Base-by-base conservation (phyloP, 192 early-diverging fungal genomes). In the Podila verticillata region DNA sequence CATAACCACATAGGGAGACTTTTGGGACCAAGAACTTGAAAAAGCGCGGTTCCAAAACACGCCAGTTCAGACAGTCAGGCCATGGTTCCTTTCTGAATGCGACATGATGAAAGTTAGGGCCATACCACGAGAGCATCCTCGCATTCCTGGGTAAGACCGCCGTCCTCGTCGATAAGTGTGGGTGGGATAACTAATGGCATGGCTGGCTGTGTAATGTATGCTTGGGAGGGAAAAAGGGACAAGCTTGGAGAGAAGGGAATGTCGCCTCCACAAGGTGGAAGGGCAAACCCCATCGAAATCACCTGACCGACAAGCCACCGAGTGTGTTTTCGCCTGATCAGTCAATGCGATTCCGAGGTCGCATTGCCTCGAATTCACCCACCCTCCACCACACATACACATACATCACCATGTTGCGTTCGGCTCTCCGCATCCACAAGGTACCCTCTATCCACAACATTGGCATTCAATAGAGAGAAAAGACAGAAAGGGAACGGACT, bases 131-230 rank as follows among this genome's bases (percentile, higher is more conserved):
- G 62, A 7, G 77, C 77, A 68, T 72, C 70, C 28, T 72, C 69
- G 62, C 77, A 80, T 44, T 57, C 77, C 20, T 64, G 70, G 2
- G 77, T 80, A 3, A 80, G 66, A n/a, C 49, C 77, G 47, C 77
- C 77, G 17, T 80, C 77, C n/a, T 80, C 77, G 6, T 80, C 77
- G 36, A 63, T 66, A 24, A 80, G 70, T 29, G 48, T 59, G 17
- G 77, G 77, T 15, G 77, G 75, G 24, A 65, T 67, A 54, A 80
- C 65, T 51, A 68, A 47, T n/a, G 77, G 70, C 77, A 80, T 80
- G 48, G 15, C 59, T 22, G 15, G 57, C 34, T 63, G 31, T 34
- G 61, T 63, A 7, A 19, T 59, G 58, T 15, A 6, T 30, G 1
- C n/a, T n/a, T 13, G 58, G 17, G 30, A 59, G 13, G 58, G 15